A percentile compares a stretch with the other conserved stretches of the same genome.
phyloP scores from a whole-genome alignment of 192 early-diverging fungal genomes.

The Thoreauomyces humboldtii region DNA sequence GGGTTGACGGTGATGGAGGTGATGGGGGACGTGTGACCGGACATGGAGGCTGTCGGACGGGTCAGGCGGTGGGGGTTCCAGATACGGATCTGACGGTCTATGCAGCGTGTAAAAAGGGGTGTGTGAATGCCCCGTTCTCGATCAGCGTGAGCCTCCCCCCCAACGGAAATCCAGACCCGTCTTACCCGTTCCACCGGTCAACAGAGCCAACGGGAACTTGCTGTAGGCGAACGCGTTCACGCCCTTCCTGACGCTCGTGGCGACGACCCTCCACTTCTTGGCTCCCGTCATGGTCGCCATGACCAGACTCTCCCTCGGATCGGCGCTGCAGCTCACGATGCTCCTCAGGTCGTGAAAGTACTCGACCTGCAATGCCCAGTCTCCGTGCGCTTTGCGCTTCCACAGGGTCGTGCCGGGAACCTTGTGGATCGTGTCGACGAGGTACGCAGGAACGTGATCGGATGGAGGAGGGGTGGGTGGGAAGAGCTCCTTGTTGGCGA shows the following conservation, averaged over 20 bases:
- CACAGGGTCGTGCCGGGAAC: slow-evolving; percentile 25
- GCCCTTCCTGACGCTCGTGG: slow-evolving; percentile 43
- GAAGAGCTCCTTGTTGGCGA: slow-evolving; percentile 32
- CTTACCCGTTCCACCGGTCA: slow-evolving; percentile 51
- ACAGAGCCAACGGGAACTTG: slow-evolving; percentile 44
- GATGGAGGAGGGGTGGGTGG: slow-evolving; percentile 21
- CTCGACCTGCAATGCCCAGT: slow-evolving; percentile 48
- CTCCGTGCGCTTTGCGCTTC: slow-evolving; percentile 49
- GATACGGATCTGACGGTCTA: slow-evolving; percentile 47
- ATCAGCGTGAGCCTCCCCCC: no score
- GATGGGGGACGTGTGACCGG: slow-evolving; percentile 50
- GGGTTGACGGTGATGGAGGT: slow-evolving; percentile 44
- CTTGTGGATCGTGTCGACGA: slow-evolving; percentile 20
- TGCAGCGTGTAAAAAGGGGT: neutral
- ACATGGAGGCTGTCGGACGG: slow-evolving; percentile 43
- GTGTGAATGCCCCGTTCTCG: neutral
- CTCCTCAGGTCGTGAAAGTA: slow-evolving; percentile 49
- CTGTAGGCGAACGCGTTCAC: slow-evolving; percentile 47
- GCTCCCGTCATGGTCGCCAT: slow-evolving; percentile 40
- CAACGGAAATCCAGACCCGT: no score
- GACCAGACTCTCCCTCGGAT: slow-evolving; percentile 47
- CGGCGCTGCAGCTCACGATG: slow-evolving; percentile 50
- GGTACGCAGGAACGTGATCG: slow-evolving; percentile 4
- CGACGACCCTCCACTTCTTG: slow-evolving; percentile 42
- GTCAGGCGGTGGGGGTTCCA: slow-evolving; percentile 54